Evolutionary conservation across 2,329 filamentous ascomycete species (phyloP), one percentile per base, ranked within the genome.

Genomic region (Cladophialophora immunda): DNA sequence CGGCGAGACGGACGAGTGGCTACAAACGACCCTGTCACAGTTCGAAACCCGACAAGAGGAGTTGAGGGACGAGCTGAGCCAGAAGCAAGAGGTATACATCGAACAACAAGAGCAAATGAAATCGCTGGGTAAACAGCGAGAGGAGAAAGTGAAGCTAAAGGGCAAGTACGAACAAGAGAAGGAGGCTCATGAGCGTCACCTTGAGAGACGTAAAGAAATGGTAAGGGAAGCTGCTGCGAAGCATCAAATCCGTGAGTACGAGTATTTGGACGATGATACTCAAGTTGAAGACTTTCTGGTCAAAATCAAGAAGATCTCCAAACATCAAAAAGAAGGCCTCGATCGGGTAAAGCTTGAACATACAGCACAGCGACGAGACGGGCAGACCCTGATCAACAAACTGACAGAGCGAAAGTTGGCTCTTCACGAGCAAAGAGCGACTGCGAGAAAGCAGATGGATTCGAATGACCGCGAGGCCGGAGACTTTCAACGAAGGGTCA

Each of bases 151-250:
- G 67, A 82, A 78, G 29, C 79, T 83, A 68, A 77, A 78, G 76
- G 94, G 94, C 52, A 92, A 90, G 71, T 89, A 90, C 72, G 88
- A 95, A 77, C 94, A 94, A 1, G 90, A 97, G 75, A 93, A 94
- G 80, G 90, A 92, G 68, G 92, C 91, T 73, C 92, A 95, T 75
- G 92, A 97, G 75, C 87, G 90, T 3, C 92, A 97, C 71, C 77
- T 97, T 3, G 83, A 87, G 72, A 83, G 86, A 53, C 90, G 94
- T 45, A 85, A 90, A 73, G 84, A 86, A 9, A 86, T 97, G 77
- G 88, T 97, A 63, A 92, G 89, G 70, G 89, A 94, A 65, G 89
- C 92, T 41, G 93, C 94, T 17, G 85, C 87, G 54, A 84, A 84
- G 29, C 92, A 97, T 77, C 89, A 87, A 66, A 92, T 99, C 69